Evolutionary conservation across 371 early-diverging fungal species (phyloP).

Genomic region (Haplosporangium sp.): DNA sequence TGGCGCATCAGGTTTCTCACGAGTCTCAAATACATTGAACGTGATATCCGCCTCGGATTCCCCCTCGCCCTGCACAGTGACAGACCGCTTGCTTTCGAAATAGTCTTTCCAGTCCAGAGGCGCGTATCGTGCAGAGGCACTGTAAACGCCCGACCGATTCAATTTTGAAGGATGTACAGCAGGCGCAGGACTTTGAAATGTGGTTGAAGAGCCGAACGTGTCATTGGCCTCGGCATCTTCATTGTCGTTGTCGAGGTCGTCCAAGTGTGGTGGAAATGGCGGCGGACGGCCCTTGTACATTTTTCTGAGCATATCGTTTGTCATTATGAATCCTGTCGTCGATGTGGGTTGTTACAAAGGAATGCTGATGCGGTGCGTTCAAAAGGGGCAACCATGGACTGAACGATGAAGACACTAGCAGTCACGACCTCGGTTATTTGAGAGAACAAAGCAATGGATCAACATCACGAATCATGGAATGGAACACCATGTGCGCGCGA

Average conservation of each 20-base stretch:
- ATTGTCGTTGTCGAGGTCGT: slow-evolving; percentile 17
- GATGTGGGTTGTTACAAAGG: not conserved
- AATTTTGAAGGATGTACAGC: slow-evolving; percentile 44
- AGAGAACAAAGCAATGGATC: not conserved
- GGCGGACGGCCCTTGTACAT: slow-evolving; percentile 47
- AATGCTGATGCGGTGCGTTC: not conserved
- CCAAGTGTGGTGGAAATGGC: slow-evolving; percentile 40
- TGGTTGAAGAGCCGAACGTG: slow-evolving; percentile 4
- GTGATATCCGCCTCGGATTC: slow-evolving; percentile 35
- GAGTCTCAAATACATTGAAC: slow-evolving; percentile 61
- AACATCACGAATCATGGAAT: slow-evolving; percentile 12
- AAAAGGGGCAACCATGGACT: not conserved
- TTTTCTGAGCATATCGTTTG: slow-evolving; percentile 31
- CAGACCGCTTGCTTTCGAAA: slow-evolving; percentile 52
- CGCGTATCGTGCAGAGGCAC: slow-evolving; percentile 28
- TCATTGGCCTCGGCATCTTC: slow-evolving; percentile 10
- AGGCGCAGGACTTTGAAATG: slow-evolving; percentile 22
- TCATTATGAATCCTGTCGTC: slow-evolving; percentile 11
- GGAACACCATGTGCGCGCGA: slow-evolving; percentile 7
- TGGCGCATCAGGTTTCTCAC: slow-evolving; percentile 60
- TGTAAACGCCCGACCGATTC: not conserved
- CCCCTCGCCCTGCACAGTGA: slow-evolving; percentile 32
- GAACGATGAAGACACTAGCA: not conserved
- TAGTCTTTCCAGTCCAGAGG: slow-evolving; percentile 57
- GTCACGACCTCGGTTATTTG: not conserved